A percentile compares a stretch with the other conserved stretches of the same genome.
These are phyloP conservation scores for Ceratocystis papillata DNA, from an alignment of 2,329 filamentous ascomycete species.

Conservation along the genomic window DNA sequence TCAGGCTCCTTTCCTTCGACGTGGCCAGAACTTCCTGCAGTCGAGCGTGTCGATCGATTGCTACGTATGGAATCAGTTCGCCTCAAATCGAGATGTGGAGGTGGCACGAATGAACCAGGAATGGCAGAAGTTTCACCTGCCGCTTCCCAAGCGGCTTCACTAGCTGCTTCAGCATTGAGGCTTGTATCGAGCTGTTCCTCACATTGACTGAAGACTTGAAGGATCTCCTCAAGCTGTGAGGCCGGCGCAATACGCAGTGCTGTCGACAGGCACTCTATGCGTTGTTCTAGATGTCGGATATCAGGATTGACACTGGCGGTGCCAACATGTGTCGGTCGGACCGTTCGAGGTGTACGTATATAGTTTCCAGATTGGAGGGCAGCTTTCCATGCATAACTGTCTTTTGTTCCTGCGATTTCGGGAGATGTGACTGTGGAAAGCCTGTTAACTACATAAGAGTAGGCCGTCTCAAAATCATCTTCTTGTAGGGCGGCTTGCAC, in stretches of 20 bases:
- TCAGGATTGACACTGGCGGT: conserved; percentile 49
- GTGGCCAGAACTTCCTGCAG: not conserved
- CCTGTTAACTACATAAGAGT: conserved; percentile 68
- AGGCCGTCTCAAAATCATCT: conserved; percentile 76
- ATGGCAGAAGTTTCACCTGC: conserved; percentile 48
- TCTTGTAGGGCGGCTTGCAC: conserved; percentile 65
- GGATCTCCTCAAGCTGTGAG: conserved; percentile 59
- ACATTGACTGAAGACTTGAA: conserved; percentile 63
- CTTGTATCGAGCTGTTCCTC: conserved; percentile 65
- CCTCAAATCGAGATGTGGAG: conserved; percentile 22
- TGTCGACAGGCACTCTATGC: conserved; percentile 67
- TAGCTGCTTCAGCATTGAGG: conserved; percentile 54
- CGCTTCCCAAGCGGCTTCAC: conserved; percentile 61
- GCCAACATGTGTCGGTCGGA: conserved; percentile 49
- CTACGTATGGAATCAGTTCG: conserved; percentile 17
- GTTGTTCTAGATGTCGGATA: conserved; percentile 65
- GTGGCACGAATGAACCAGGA: conserved; percentile 43
- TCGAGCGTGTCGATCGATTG: conserved; percentile 5
- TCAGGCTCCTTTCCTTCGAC: conserved; percentile 36
- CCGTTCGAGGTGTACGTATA: conserved; percentile 43
- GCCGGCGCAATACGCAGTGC: conserved; percentile 64
- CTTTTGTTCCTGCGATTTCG: conserved; percentile 31
- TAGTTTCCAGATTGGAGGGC: conserved; percentile 70
- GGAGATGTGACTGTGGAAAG: conserved; percentile 36
- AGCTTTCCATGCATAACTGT: conserved; percentile 60